Base-by-base conservation (phyloP, 2,329 filamentous ascomycete species). In the Bisporella sp. region DNA sequence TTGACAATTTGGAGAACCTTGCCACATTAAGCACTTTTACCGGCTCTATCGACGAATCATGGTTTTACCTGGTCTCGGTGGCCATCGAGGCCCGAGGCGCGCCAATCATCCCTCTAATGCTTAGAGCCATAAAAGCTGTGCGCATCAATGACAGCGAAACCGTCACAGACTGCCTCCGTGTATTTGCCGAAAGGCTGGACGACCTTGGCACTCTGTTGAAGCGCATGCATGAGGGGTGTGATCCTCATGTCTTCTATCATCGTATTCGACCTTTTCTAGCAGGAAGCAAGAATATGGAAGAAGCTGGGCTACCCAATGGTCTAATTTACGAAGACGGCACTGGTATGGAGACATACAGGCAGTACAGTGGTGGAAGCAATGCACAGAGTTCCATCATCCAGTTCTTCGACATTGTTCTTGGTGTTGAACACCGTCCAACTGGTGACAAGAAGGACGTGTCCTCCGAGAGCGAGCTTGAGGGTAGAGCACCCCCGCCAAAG, bases 371-470 rank as follows among this genome's bases (percentile, higher is more conserved):
- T 40, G 93, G 93, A 31, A 96, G 90, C 71, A 97, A 99, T 63
- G 93, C 93, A 0, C 93, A 99, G 69, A 95, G 89, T 73, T 96
- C 91, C 51, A 74, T 97, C 53, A 93, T 99, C 55, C 93, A 99
- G 62, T 96, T 97, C 73, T 97, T 97, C 64, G 93, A 99, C 66
- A 82, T 97, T 46, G 83, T 89, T 1, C 80, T 99, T 2, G 90
- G 90, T 41, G 80, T 99, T 47, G 85, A 93, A 64, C 93, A 99
- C 68, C 83, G 87, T 6, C 90, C 92, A 0, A 97, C 93, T 0
- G 92, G 92, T 39, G 81, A 88, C 58, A 85, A 79, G 66, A 71
- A 71, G 13, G 71, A 72, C 44, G 60, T 68, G 12, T 64, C 69
- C 29, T 68, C 69, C 4, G 75, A 75, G 35, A 73, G 73, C 47